These are phyloP conservation scores for Podospora pseudopauciseta DNA, from an alignment of 495 filamentous ascomycete genomes.

Conservation along the genomic window DNA sequence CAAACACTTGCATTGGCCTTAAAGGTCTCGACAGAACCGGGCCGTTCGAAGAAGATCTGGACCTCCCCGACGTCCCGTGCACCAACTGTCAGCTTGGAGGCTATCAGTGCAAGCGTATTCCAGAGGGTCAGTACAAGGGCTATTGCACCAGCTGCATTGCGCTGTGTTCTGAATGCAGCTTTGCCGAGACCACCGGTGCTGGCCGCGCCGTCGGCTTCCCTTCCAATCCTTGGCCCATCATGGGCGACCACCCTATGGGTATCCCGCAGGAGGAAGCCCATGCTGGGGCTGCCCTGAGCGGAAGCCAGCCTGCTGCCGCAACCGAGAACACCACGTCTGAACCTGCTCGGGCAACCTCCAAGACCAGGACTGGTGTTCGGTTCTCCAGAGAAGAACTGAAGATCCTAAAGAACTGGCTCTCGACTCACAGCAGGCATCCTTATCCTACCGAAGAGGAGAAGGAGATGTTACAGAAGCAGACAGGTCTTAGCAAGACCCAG, in stretches of 20 bases:
- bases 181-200: slow-evolving; percentile 36
- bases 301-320: slow-evolving; percentile 27
- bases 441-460: slow-evolving; percentile 82
- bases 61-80: slow-evolving; percentile 53
- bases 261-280: slow-evolving; percentile 48
- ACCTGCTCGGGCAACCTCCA: slow-evolving; percentile 32
- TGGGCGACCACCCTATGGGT: slow-evolving; percentile 44
- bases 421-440: slow-evolving; percentile 67
- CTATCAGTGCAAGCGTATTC: slow-evolving; percentile 72
- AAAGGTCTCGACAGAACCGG: slow-evolving; percentile 12
- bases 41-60: slow-evolving; percentile 36
- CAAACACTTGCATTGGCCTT: slow-evolving; percentile 15
- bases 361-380: slow-evolving; percentile 53
- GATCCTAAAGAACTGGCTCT: slow-evolving; percentile 74
- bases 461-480: slow-evolving; percentile 64
- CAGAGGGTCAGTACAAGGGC: slow-evolving; percentile 61
- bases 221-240: slow-evolving; percentile 42
- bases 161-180: slow-evolving; percentile 69
- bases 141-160: slow-evolving; percentile 77
- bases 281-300: slow-evolving; percentile 32
- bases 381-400: slow-evolving; percentile 71
- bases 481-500: slow-evolving; percentile 70
- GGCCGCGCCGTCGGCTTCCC: slow-evolving; percentile 28
- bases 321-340: slow-evolving; percentile 29
- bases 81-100: slow-evolving; percentile 65